A percentile compares a stretch with the other conserved stretches of the same genome.
Evolutionary conservation across 2,329 filamentous ascomycete genomes (phyloP).

Genomic region (Westerdykella sp.): DNA sequence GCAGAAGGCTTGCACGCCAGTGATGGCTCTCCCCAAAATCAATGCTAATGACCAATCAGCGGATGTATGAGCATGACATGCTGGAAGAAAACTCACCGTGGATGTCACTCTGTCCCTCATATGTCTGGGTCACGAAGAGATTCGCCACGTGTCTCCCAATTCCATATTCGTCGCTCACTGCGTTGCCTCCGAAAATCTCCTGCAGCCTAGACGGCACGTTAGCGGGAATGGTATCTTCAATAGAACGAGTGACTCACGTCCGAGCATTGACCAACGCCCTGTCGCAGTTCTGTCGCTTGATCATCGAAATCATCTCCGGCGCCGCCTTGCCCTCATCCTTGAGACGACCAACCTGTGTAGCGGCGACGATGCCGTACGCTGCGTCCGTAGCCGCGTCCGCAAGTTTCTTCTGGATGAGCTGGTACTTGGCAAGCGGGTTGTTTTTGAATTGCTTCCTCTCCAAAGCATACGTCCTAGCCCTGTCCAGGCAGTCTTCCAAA

Average conservation of each 20-base stretch:
- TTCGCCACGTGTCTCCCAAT: slow-evolving; percentile 95
- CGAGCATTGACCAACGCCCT: slow-evolving; percentile 73
- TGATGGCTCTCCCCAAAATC: slow-evolving; percentile 48
- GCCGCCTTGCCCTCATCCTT: slow-evolving; percentile 85
- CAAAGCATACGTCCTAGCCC: slow-evolving; percentile 79
- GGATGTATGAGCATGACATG: slow-evolving; percentile 1
- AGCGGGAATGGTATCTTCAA: neutral
- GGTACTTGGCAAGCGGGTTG: slow-evolving; percentile 91
- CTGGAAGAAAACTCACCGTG: slow-evolving; percentile 62
- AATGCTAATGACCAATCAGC: slow-evolving; percentile 38
- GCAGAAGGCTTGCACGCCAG: slow-evolving; percentile 72
- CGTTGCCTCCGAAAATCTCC: slow-evolving; percentile 95
- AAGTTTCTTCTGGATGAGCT: slow-evolving; percentile 96
- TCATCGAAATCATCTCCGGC: slow-evolving; percentile 94
- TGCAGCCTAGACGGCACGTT: slow-evolving; percentile 55
- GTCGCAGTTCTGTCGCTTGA: slow-evolving; percentile 98
- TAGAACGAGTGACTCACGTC: slow-evolving; percentile 39
- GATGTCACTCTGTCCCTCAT: slow-evolving; percentile 97
- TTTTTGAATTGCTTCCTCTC: slow-evolving; percentile 94
- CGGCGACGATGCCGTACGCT: slow-evolving; percentile 82
- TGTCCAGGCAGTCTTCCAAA: slow-evolving; percentile 79
- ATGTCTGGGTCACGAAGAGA: slow-evolving; percentile 94
- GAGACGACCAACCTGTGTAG: slow-evolving; percentile 81
- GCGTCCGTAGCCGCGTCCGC: slow-evolving; percentile 88
- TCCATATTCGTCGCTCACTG: slow-evolving; percentile 94